Evolutionary conservation across 148 eudicot species (phyloP), one percentile per base, ranked within the genome.

Genomic region (Hydrangea macrophylla): DNA sequence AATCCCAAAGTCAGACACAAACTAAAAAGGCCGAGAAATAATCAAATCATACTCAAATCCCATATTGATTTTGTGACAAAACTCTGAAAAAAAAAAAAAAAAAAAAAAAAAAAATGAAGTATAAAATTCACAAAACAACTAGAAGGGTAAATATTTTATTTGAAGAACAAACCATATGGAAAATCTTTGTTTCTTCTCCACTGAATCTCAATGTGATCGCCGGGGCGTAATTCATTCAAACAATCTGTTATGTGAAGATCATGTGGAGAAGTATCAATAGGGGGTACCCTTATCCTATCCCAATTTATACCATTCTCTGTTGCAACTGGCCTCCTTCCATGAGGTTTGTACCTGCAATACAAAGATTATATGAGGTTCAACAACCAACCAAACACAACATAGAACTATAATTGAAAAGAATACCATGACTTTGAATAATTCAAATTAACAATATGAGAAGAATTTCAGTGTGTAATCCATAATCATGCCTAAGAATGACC

Each of bases 111-210:
- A 62, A 24, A 62, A 24, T 31, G 8, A 25, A 22, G 55, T 15
- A 27, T 7, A 24, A 25, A 53, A 66, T 55, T 53, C n/a, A n/a
- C n/a, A 23, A 67, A 37, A 55, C 5, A 18, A 25, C 33, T 6
- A 26, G 55, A 11, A 39, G 50, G 27, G 23, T 30, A 55, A n/a
- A n/a, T n/a, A n/a, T n/a, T n/a, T 24, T 28, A 54, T 22, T 36
- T 11, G 50, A 39, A 59, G 35, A 71, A 80, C 74, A 24, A 81
- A 94, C 99, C 99, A 71, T 94, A 94, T 66, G 99, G 99, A 67
- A 86, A 94, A 71, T 85, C 96, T 77, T 86, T 90, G 76, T 86
- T 94, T 77, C 96, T 79, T 81, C 99, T 88, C 99, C 99, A 94
- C 62, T 94, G 99, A 68, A 94, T 94, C 82, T 94, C 99, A 55